A percentile compares a stretch with the other conserved stretches of the same genome.
phyloP scores from a whole-genome alignment of 1,139 yeast species.

The Schizosaccharomyces versatilis region DNA sequence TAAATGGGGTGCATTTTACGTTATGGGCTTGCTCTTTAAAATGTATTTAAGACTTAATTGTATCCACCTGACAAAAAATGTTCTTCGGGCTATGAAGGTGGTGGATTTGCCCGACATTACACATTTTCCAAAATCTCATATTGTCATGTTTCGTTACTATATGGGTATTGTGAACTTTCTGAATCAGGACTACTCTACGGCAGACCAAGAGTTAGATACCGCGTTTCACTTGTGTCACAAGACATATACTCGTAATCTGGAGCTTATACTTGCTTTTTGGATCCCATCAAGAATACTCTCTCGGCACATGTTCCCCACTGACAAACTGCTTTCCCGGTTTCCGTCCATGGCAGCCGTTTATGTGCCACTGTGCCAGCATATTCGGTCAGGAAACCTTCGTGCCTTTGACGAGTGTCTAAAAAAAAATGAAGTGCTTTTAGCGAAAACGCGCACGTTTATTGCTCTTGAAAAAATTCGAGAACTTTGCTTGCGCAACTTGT shows the following conservation, averaged over 20 bases:
- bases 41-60: constrained; percentile 51
- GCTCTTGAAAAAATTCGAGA: constrained; percentile 30
- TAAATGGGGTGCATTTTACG: constrained; percentile 46
- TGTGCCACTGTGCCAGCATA: constrained; percentile 28
- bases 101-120: constrained; percentile 34
- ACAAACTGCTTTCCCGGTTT: constrained; percentile 26
- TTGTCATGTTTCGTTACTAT: constrained; percentile 42
- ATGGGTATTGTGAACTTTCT: constrained; percentile 41
- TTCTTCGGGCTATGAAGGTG: constrained; percentile 48
- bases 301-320: constrained; percentile 18
- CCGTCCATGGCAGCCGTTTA: constrained; percentile 29
- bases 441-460: constrained; percentile 41
- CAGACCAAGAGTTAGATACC: constrained; percentile 27
- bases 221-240: constrained; percentile 26
- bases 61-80: constrained; percentile 54
- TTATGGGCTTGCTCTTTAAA: constrained; percentile 49
- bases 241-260: constrained; percentile 7
- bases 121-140: constrained; percentile 29
- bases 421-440: constrained; percentile 28
- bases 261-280: constrained; percentile 19
- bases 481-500: constrained; percentile 34
- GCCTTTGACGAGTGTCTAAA: constrained; percentile 28
- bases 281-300: constrained; percentile 21
- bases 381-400: constrained; percentile 34
- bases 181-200: constrained; percentile 34